Evolutionary conservation across 805 yeast genomes (phyloP).

Genomic region (Torulaspora gathmanii): DNA sequence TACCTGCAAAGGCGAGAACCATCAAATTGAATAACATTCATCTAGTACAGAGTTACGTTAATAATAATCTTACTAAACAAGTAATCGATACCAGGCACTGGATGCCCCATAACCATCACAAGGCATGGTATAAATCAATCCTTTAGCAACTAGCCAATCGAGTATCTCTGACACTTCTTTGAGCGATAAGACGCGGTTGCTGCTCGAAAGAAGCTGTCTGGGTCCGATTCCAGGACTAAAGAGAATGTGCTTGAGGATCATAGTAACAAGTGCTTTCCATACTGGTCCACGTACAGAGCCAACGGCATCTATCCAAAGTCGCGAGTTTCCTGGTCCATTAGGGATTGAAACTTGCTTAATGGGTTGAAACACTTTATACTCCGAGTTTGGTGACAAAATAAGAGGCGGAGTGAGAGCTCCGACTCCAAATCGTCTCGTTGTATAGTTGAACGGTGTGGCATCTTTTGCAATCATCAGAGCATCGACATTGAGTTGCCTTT

Average conservation of each 20-base stretch:
- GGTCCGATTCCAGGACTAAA: constrained; percentile 52
- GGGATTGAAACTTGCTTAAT: constrained; percentile 44
- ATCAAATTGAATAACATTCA: background rate
- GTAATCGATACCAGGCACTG: constrained; percentile 26
- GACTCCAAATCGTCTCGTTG: constrained; percentile 69
- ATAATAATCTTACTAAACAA: constrained; percentile 4
- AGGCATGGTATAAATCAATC: constrained; percentile 13
- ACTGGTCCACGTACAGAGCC: constrained; percentile 55
- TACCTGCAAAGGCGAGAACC: constrained; percentile 12
- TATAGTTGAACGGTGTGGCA: constrained; percentile 56
- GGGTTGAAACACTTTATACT: constrained; percentile 8
- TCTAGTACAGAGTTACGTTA: background rate
- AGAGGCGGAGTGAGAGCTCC: constrained; percentile 58
- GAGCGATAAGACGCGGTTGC: constrained; percentile 33
- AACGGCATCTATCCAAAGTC: constrained; percentile 64
- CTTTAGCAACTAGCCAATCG: constrained; percentile 44
- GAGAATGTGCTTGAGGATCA: constrained; percentile 43
- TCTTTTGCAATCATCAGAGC: constrained; percentile 53
- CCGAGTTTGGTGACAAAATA: constrained; percentile 41
- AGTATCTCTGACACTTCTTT: constrained; percentile 40
- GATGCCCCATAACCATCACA: constrained; percentile 24
- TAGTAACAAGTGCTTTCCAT: constrained; percentile 55
- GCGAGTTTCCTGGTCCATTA: constrained; percentile 55
- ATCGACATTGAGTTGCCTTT: constrained; percentile 39
- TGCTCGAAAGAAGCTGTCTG: constrained; percentile 18